Base-by-base conservation (phyloP, 1,284 basidiomycete genomes). In the Heterobasidion parviporum region DNA sequence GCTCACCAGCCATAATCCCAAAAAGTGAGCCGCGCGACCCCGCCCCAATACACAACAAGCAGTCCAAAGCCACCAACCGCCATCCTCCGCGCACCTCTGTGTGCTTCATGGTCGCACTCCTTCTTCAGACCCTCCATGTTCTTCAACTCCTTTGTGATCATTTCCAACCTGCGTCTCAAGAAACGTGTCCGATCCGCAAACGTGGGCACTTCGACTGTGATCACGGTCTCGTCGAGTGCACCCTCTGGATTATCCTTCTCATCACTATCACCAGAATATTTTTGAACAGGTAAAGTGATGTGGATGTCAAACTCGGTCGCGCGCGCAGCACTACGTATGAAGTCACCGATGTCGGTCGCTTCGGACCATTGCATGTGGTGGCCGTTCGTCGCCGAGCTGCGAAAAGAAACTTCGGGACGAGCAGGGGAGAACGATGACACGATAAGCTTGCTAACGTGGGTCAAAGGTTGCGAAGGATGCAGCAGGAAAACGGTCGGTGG, bases 331-430 rank as follows among this genome's bases (percentile, higher is more conserved):
- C 84, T 80, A 54, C 80, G 78, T 59, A 87, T 79, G 64, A 87
- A 87, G 66, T 86, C 82, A 16, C 78, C 80, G 14, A 87, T 68
- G 67, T 85, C 84, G 0, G 83, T 88, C 3, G 79, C 79, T 56
- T 82, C 79, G n/a, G 77, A 77, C 85, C 85, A 87, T 57, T 81
- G 75, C 54, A 74, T 70, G 20, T 70, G 65, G 55, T 70, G 65
- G 6, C 75, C 71, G 49, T 66, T 58, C 1, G 70, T 70, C 2
- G 77, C 71, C 0, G 68, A 68, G 61, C 70, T 73, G 43, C 75
- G 72, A 65, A 81, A 83, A 36, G 76, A 73, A 36, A 83, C 72
- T 9, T 67, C 60, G 32, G 66, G 64, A 1, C 70, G 67, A 1
- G 72, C 62, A 7, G 66, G 65, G 16, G 73, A 54, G 34, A 81